A percentile compares a stretch with the other conserved stretches of the same genome.
Evolutionary conservation across 805 yeast species (phyloP).

Genomic region (Myxozyma vanderwaltii): DNA sequence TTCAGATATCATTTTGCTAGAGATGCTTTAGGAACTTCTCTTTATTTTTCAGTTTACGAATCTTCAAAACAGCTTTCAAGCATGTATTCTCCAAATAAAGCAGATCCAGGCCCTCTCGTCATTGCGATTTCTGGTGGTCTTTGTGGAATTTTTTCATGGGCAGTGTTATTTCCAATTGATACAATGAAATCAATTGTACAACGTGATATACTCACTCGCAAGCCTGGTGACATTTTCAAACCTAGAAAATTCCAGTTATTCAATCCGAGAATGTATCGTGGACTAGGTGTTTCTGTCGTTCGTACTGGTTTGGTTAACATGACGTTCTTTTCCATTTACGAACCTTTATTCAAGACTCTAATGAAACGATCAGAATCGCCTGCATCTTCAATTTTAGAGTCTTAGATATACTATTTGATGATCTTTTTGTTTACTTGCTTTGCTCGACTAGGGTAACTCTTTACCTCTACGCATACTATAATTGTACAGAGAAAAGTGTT

Average conservation of each 20-base stretch:
- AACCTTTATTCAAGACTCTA: slow-evolving; percentile 49
- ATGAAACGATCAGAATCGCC: slow-evolving; percentile 46
- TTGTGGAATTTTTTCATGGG: slow-evolving; percentile 77
- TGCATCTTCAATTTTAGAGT: background rate
- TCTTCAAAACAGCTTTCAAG: slow-evolving; percentile 53
- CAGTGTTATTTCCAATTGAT: slow-evolving; percentile 75
- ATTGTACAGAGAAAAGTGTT: background rate
- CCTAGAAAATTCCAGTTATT: slow-evolving; percentile 42
- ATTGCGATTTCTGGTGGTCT: slow-evolving; percentile 75
- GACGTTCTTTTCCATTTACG: slow-evolving; percentile 74
- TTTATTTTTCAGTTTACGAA: slow-evolving; percentile 76
- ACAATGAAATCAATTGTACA: slow-evolving; percentile 77
- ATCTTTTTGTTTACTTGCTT: no score
- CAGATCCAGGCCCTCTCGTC: slow-evolving; percentile 46
- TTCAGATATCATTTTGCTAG: slow-evolving; percentile 65
- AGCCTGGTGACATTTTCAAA: slow-evolving; percentile 55
- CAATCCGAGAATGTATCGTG: slow-evolving; percentile 65
- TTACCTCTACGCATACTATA: no score
- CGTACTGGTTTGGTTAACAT: slow-evolving; percentile 73
- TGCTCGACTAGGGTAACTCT: no score
- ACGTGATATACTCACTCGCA: slow-evolving; percentile 64
- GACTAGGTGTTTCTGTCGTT: slow-evolving; percentile 71
- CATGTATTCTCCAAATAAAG: slow-evolving; percentile 36
- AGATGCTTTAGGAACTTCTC: slow-evolving; percentile 70
- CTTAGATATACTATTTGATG: background rate